These are phyloP conservation scores for Hyaloscypha variabilis DNA, from an alignment of 495 filamentous ascomycete species.

Conservation along the genomic window DNA sequence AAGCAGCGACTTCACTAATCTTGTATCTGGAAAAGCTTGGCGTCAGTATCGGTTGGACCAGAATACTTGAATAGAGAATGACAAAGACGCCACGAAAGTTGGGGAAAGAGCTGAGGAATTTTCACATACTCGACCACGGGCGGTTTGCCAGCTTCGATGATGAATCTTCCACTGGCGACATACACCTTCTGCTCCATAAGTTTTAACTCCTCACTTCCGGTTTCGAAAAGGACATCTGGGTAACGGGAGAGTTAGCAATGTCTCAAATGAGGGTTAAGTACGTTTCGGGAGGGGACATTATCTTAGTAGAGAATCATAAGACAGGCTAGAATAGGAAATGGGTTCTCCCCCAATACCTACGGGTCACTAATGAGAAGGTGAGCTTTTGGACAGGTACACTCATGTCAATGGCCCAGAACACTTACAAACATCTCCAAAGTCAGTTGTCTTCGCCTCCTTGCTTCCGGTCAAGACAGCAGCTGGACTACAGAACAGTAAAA, in stretches of 20 bases:
- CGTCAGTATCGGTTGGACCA: background rate
- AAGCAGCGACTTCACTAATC: slow-evolving; percentile 53
- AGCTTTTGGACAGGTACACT: background rate
- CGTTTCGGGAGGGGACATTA: too few species aligned
- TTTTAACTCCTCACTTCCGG: slow-evolving; percentile 51
- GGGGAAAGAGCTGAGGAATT: too few species aligned
- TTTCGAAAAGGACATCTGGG: slow-evolving; percentile 59
- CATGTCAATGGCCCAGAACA: slow-evolving; percentile 14
- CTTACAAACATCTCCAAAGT: slow-evolving; percentile 60
- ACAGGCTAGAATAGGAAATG: too few species aligned
- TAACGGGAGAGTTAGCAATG: too few species aligned
- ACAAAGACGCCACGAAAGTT: too few species aligned
- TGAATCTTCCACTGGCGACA: slow-evolving; percentile 57
- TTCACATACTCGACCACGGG: slow-evolving; percentile 50
- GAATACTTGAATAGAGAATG: background rate
- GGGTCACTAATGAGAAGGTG: slow-evolving; percentile 42
- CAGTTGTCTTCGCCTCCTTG: slow-evolving; percentile 51
- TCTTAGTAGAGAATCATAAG: too few species aligned
- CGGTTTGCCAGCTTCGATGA: slow-evolving; percentile 54
- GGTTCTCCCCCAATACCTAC: too few species aligned
- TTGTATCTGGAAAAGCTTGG: slow-evolving; percentile 36
- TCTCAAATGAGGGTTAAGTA: too few species aligned
- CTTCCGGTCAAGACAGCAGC: slow-evolving; percentile 43
- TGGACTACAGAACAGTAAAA: slow-evolving; percentile 18
- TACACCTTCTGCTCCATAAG: slow-evolving; percentile 55